Base-by-base conservation (phyloP, 768 basidiomycete genomes). In the Boletales sp. region DNA sequence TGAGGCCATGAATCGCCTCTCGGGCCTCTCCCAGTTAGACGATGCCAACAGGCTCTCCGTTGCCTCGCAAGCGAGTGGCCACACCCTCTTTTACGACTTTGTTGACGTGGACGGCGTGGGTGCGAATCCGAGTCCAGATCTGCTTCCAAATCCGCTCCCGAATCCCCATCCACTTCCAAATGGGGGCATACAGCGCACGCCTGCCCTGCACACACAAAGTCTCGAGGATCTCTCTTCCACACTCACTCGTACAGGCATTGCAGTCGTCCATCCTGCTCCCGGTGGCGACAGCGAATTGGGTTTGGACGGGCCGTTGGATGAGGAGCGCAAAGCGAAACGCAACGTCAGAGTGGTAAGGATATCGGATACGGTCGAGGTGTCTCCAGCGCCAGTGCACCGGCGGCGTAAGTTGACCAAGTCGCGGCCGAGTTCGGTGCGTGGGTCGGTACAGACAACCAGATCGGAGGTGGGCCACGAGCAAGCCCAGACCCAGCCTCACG, bases 81-180 rank as follows among this genome's bases (percentile, higher is more conserved):
- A 62, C 21, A 68, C 65, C 3, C 48, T 60, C 18, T 66, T 67
- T 43, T 66, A 53, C 19, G 65, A 66, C 15, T 13, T 45, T 34
- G 34, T 15, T 18, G 49, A 65, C 9, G 27, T 51, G 3, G 54
- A 46, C 3, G 52, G 5, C 8, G 51, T 43, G 14, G 39, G n/a
- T 37, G 40, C 21, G 10, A 32, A 38, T 12, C 32, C 11, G 24
- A 24, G n/a, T 6, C 24, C 7, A 13, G 14, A 35, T 21, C 24
- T 27, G 24, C 24, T 27, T 27, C 24, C 24, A 27, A 27, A 27
- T 27, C 24, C 24, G 24, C 24, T 27, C 24, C 24, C 24, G 24
- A 27, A 27, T 27, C 24, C 24, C 6, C 24, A 27, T 27, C 24
- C 24, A 27, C 24, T 27, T 27, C 24, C 24, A 27, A 27, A 27